Conservation (phyloP, 202 grass and related monocot genomes). For the Brachypodium distachyon region DNA sequence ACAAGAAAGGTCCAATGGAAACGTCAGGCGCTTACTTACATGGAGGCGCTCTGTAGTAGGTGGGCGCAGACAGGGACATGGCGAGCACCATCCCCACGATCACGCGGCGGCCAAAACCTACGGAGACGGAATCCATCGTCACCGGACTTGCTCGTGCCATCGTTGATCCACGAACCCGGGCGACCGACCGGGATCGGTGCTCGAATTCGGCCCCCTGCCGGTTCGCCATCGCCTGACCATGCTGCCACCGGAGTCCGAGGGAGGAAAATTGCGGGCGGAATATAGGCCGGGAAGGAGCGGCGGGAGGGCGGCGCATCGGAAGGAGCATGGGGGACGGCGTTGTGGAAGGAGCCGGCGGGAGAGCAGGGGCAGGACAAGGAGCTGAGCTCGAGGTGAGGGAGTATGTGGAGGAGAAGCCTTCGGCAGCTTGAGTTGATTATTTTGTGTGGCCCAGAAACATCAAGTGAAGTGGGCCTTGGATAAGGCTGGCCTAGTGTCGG, state of each 20-base stretch:
- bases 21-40: conserved; percentile 29
- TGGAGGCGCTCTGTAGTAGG: conserved; percentile 47
- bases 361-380: background rate
- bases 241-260: background rate
- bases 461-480: background rate
- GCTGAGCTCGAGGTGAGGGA: background rate
- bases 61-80: conserved; percentile 49
- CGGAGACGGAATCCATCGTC: background rate
- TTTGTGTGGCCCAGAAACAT: background rate
- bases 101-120: conserved; percentile 37
- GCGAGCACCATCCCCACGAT: conserved; percentile 46
- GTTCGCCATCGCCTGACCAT: background rate
- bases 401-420: background rate
- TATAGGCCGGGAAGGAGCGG: background rate
- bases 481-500: background rate
- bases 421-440: background rate
- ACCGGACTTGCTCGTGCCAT: background rate
- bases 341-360: background rate
- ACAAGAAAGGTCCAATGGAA: no score
- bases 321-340: background rate
- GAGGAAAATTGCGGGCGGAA: background rate
- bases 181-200: background rate
- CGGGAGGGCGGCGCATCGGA: background rate
- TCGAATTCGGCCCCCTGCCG: background rate
- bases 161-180: background rate